Evolutionary conservation across 495 filamentous ascomycete genomes (phyloP), one percentile per base, ranked within the genome.

Genomic region (Glutinoglossum americanum): DNA sequence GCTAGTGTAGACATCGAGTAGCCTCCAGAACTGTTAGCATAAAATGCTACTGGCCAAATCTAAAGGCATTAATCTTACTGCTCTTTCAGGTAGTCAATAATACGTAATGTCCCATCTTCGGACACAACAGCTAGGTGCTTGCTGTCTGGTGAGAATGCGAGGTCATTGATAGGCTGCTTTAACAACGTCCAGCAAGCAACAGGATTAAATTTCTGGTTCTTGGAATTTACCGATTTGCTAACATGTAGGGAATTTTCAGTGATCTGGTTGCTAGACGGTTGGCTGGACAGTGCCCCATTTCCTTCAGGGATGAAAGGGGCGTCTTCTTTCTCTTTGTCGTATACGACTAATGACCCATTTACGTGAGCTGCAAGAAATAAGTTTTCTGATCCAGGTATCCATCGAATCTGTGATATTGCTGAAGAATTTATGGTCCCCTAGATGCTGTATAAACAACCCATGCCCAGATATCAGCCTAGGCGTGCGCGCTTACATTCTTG

Each of bases 251-350:
- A 57, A 77, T 65, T 25, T 58, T 63, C 25, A 54, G 27, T 11
- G 39, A 28, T 26, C 55, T 55, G n/a, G 59, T 15, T 19, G 35
- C 19, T 45, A 47, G 48, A 17, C 44, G 57, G 45, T 54, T 58
- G 39, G 63, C 60, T 58, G 54, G 58, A 13, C 25, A n/a, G 17
- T 28, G 41, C 21, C 13, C 57, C 60, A 28, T 71, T 64, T n/a
- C 67, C 58, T 64, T 85, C 83, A 1, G 80, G 71, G 5, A 75
- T 69, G 66, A 86, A 85, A n/a, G 75, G 64, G 1, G 84, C 85
- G 69, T 98, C 92, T 62, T 98, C 92, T 66, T 95, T 96, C 66
- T 97, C 93, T 71, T 97, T 97, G 68, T 98, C 93, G 63, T 97
- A 98, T 2, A 96, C 89, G 7, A 98, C 79, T 54, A 98, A 68